Percentiles rank a stretch among this genome's conserved stretches.
Evolutionary conservation across 2,329 filamentous ascomycete genomes (phyloP).

Genomic region (Alternaria arbusti): DNA sequence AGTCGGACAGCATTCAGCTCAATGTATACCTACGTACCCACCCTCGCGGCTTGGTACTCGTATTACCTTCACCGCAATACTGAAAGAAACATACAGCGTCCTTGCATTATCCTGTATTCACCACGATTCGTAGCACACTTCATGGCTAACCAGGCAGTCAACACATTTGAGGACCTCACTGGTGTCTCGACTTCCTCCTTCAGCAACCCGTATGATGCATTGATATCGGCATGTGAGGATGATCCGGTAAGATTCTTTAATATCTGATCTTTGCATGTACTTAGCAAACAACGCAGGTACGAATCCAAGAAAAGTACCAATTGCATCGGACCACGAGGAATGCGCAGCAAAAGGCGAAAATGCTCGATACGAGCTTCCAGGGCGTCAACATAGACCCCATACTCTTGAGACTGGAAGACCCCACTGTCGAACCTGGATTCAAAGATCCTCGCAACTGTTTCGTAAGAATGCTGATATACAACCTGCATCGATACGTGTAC

Average conservation of each 20-base stretch:
- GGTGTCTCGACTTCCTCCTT: slow-evolving; percentile 47
- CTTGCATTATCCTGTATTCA: neutral
- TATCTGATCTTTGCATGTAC: neutral
- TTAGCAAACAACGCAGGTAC: slow-evolving; percentile 52
- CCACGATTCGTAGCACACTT: neutral
- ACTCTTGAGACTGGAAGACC: slow-evolving; percentile 71
- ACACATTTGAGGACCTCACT: slow-evolving; percentile 50
- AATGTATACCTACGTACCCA: neutral
- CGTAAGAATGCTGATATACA: slow-evolving; percentile 37
- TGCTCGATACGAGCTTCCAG: slow-evolving; percentile 71
- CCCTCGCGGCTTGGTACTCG: neutral
- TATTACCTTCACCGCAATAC: neutral
- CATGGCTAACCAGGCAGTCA: slow-evolving; percentile 26
- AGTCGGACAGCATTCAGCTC: neutral
- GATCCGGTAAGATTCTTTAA: slow-evolving; percentile 63
- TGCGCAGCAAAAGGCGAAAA: slow-evolving; percentile 73
- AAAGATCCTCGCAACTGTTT: slow-evolving; percentile 80
- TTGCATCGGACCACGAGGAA: slow-evolving; percentile 79
- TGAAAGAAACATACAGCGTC: neutral
- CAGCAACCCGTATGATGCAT: slow-evolving; percentile 77
- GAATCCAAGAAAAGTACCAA: slow-evolving; percentile 75
- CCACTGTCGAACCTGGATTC: slow-evolving; percentile 70
- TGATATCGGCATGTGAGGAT: slow-evolving; percentile 72
- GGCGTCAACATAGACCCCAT: slow-evolving; percentile 79
- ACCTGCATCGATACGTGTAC: neutral